Evolutionary conservation across 192 early-diverging fungal species (phyloP).

Genomic region (Coemansia sp.): DNA sequence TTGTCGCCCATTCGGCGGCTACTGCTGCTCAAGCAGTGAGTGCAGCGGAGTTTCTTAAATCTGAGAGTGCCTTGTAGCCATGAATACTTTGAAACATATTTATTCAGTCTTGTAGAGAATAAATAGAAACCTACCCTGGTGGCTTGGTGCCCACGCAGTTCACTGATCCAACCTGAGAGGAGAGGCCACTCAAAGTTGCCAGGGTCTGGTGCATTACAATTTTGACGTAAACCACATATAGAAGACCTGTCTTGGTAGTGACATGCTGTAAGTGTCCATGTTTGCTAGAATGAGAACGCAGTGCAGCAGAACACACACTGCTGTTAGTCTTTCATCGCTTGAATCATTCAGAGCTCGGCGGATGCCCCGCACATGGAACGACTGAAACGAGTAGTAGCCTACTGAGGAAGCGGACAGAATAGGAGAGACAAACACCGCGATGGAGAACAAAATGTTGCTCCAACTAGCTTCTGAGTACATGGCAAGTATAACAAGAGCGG

Average conservation of each 20-base stretch:
- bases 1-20: constrained; percentile 34
- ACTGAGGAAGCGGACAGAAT: not conserved
- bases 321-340: not conserved
- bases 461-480: not conserved
- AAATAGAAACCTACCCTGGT: not conserved
- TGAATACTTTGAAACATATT: not conserved
- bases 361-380: not conserved
- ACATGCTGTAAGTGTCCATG: not conserved
- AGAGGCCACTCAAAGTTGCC: not conserved
- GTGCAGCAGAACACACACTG: not conserved
- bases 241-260: not conserved
- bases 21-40: constrained; percentile 28
- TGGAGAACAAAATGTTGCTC: not conserved
- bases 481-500: not conserved
- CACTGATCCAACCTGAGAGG: no score
- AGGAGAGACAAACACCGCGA: not conserved
- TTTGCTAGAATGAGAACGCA: not conserved
- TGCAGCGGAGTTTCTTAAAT: constrained; percentile 28
- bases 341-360: not conserved
- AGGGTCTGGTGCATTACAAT: not conserved
- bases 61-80: constrained; percentile 13
- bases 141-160: no score
- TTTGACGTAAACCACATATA: not conserved
- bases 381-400: not conserved
- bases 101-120: not conserved